Evolutionary conservation across 176 grass and related monocot genomes (phyloP), one percentile per base, ranked within the genome.

Genomic region (Carex pumila): DNA sequence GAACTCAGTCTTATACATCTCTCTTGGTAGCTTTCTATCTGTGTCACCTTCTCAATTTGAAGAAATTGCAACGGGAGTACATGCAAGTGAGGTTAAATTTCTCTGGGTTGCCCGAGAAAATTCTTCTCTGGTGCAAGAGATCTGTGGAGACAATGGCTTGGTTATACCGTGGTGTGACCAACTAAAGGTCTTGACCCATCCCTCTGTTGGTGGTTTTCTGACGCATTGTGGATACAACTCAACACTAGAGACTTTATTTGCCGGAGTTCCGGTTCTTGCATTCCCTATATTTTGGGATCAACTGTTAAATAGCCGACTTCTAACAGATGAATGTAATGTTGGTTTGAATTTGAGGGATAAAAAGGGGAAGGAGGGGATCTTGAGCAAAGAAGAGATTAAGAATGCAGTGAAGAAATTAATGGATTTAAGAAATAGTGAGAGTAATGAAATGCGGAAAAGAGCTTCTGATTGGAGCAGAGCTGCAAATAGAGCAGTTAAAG

Each of bases 171-270:
- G 87, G 92, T 94, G 94, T 32, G 83, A 94, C 3, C 94, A 97
- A 75, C 65, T 89, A 37, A 78, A 56, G 21, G 81, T 94, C 49
- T 54, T 94, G 36, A 84, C 79, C 86, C 92, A 97, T 64, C 88
- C 85, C 11, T 87, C 92, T 1, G 34, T 94, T 1, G 88, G 94
- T 25, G 88, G 91, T 12, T 97, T 97, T 85, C 71, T 94, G 66
- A 97, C 90, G 8, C 92, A 92, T 31, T 94, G 90, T 63, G 94
- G 90, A 2, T 97, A 86, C 90, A 97, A 97, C 84, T 97, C 94
- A 17, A 81, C 79, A 50, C 72, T 97, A 0, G 90, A 92, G 85
- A 80, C 85, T 21, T 53, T 88, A 13, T 86, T 49, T 12, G 81
- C 85, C 1, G 92, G 92, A 19, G 87, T 94, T 61, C 90, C 92